Percentiles rank a stretch among this genome's conserved stretches.
phyloP scores from a whole-genome alignment of 2,329 filamentous ascomycete genomes.

The Escovopsis sp. region DNA sequence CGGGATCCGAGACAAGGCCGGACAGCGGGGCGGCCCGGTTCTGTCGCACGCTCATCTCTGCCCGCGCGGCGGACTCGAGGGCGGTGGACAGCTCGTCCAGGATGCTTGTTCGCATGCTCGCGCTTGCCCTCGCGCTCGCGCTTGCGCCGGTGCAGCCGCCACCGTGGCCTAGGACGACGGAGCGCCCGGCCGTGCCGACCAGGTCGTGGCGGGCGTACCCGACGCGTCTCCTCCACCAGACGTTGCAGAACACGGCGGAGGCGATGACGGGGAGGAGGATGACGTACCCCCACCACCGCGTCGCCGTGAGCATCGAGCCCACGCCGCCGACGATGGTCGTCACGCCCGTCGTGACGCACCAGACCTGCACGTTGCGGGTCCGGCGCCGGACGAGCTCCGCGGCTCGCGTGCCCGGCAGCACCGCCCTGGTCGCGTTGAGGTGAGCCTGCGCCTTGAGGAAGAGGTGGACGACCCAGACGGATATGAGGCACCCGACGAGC shows the following conservation, averaged over 20 bases:
- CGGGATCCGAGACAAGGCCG: conserved; percentile 6
- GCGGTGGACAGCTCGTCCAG: conserved; percentile 7
- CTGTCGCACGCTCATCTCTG: conserved; percentile 4
- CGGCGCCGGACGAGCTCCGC: conserved; percentile 20
- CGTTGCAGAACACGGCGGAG: conserved; percentile 29
- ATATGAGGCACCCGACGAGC: conserved; percentile 33
- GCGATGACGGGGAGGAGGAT: conserved; percentile 35
- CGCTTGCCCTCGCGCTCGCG: too few species aligned
- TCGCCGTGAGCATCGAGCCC: conserved; percentile 34
- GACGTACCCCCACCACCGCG: conserved; percentile 37
- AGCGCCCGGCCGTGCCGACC: not conserved
- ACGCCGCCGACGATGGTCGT: conserved; percentile 32
- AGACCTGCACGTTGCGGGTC: conserved; percentile 27
- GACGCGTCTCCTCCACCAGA: conserved; percentile 31
- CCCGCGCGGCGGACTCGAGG: conserved; percentile 10
- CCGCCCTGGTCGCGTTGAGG: conserved; percentile 11
- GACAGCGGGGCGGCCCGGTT: conserved; percentile 2
- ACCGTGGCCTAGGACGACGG: not conserved
- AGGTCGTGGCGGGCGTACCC: conserved; percentile 22
- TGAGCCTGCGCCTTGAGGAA: conserved; percentile 26
- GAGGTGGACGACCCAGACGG: conserved; percentile 31
- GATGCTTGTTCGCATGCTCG: too few species aligned
- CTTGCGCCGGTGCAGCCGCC: not conserved
- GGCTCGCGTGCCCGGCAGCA: conserved; percentile 13
- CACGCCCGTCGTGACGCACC: conserved; percentile 28